A percentile compares a stretch with the other conserved stretches of the same genome.
phyloP scores from a whole-genome alignment of 78 protist genomes.

The Dictyostelium purpureum region DNA sequence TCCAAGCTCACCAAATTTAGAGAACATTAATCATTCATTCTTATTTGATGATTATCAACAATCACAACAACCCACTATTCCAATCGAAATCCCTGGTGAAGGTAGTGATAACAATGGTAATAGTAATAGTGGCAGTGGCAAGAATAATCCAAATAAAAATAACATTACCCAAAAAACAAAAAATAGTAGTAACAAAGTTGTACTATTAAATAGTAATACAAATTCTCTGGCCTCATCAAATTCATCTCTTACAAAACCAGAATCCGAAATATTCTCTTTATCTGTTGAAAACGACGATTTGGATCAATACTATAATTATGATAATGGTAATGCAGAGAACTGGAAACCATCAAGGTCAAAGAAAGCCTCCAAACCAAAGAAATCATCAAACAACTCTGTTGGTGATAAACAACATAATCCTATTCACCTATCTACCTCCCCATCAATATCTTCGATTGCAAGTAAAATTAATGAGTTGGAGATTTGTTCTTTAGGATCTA shows the following conservation, averaged over 20 bases:
- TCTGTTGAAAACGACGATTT: background rate
- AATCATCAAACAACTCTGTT: no score
- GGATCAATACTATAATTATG: background rate
- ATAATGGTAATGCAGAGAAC: background rate
- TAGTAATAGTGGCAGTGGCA: background rate
- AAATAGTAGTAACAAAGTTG: background rate
- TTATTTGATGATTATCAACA: constrained; percentile 2
- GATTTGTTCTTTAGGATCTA: background rate
- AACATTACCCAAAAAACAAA: background rate
- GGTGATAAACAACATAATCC: background rate
- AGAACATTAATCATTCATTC: background rate
- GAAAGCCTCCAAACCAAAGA: no score
- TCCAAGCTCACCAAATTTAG: constrained; percentile 11
- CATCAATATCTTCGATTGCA: background rate
- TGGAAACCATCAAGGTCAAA: no score
- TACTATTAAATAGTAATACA: constrained; percentile 4
- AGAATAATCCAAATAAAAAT: background rate
- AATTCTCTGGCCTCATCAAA: constrained; percentile 4
- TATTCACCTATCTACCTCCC: background rate
- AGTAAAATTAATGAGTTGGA: background rate
- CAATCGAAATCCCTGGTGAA: constrained; percentile 27
- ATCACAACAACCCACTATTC: background rate
- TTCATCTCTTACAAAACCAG: constrained; percentile 2
- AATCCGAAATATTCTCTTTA: constrained; percentile 26
- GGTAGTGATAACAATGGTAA: background rate